A percentile compares a stretch with the other conserved stretches of the same genome.
Evolutionary conservation across 2,329 filamentous ascomycete species (phyloP).

Genomic region (Neopestalotiopsis clavispora): DNA sequence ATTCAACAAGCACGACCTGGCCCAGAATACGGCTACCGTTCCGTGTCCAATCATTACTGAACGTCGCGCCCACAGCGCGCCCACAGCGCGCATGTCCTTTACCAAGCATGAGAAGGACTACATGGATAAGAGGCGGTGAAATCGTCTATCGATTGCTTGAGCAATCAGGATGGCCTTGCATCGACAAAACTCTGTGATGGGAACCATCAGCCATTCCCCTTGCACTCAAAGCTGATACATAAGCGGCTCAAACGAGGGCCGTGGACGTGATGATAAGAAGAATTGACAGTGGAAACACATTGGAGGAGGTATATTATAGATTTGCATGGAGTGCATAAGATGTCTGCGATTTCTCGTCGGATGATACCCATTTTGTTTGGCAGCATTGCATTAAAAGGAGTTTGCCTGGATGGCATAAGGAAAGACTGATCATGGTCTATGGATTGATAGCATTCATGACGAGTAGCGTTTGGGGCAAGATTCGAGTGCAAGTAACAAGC

Average conservation of each 20-base stretch:
- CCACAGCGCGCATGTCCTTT: background rate
- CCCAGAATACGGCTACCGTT: background rate
- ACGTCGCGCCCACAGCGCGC: background rate
- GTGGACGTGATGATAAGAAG: background rate
- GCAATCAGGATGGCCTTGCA: background rate
- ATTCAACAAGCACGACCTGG: background rate
- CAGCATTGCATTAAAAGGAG: conserved; percentile 1
- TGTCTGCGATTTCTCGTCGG: background rate
- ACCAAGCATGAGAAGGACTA: background rate
- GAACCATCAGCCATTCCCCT: background rate
- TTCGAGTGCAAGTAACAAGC: background rate
- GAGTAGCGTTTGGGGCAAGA: background rate
- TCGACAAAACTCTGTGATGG: background rate
- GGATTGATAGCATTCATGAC: background rate
- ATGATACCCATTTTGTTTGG: conserved; percentile 8
- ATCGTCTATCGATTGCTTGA: background rate
- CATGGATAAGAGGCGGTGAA: background rate
- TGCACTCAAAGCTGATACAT: background rate
- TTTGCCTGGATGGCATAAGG: background rate
- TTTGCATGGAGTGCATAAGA: background rate
- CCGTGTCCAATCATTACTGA: background rate
- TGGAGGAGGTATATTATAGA: background rate
- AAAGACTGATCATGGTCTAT: background rate
- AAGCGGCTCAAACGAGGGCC: background rate
- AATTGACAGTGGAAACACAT: background rate